Evolutionary conservation across 2,329 filamentous ascomycete genomes (phyloP).

Genomic region (Botrytis medusae): DNA sequence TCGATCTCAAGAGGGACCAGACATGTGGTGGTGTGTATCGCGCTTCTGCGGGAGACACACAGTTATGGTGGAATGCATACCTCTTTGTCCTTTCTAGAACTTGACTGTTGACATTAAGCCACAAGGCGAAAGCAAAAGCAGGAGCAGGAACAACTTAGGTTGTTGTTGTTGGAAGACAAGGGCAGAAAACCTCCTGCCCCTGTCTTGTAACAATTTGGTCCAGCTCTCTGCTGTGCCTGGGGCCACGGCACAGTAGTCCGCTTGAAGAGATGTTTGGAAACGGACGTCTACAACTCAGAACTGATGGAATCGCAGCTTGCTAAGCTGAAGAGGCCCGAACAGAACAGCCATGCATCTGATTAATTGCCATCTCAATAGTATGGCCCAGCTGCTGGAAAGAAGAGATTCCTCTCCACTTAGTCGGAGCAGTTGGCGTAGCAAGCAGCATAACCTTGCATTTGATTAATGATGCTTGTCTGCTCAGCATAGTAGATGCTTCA

Average conservation of each 20-base stretch:
- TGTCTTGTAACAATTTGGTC: not conserved
- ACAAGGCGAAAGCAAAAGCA: not conserved
- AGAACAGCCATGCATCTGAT: slow-evolving; percentile 98
- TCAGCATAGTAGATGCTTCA: not conserved
- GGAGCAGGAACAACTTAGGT: not conserved
- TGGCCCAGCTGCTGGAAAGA: slow-evolving; percentile 47
- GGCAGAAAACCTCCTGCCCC: not conserved
- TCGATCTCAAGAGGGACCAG: not conserved
- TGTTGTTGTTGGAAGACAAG: slow-evolving; percentile 1
- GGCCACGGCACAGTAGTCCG: not conserved
- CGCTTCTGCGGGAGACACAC: not conserved
- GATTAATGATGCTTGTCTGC: not conserved
- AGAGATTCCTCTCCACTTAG: slow-evolving; percentile 77
- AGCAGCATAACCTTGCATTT: not conserved
- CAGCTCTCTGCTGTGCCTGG: not conserved
- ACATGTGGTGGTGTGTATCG: not conserved
- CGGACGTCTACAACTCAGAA: not conserved
- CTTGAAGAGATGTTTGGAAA: not conserved
- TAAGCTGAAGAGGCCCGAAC: not conserved
- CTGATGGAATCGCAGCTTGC: not conserved
- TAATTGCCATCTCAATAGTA: slow-evolving; percentile 99
- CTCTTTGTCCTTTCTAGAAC: not conserved
- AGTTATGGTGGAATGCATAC: not conserved
- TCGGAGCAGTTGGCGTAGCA: slow-evolving; percentile 71
- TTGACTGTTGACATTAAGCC: not conserved